Base-by-base conservation (phyloP, 352 stramenopile genomes). In the Saprolegnia diclina region DNA sequence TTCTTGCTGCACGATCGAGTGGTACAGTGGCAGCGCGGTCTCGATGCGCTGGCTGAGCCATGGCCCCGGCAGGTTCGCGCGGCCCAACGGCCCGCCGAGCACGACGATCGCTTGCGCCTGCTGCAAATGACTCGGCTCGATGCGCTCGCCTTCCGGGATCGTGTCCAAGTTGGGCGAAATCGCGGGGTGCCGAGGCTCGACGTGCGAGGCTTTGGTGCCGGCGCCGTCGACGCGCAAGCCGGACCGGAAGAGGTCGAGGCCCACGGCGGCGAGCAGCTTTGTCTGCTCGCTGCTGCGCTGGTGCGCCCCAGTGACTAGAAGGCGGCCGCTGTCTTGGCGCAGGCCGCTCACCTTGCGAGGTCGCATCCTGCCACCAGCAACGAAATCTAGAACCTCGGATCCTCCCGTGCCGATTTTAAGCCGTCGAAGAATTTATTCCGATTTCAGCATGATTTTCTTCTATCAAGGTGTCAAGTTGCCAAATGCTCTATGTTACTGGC, bases 201-300 rank as follows among this genome's bases (percentile, higher is more conserved):
- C 69, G 4, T 68, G 72, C 21, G 68, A 72, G 29, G 81, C 73
- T n/a, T 75, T 74, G 18, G 62, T 67, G 35, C 52, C 52, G 56
- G 81, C 50, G 48, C 76, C 77, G 46, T 88, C 76, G 54, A 87
- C 77, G 57, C 76, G 72, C 44, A 90, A 72, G 0, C 82, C 78
- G 22, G 83, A 68, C 44, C 82, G 79, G 62, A 90, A 89, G 64
- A 90, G 81, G 24, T 88, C 78, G 38, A 79, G 76, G 0, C 82
- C 82, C 1, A 80, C 82, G n/a, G 75, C 73, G 0, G 82, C 82
- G 21, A 90, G 71, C 26, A 85, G 74, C 61, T 73, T 71, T 22
- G 62, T 59, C 42, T 75, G 62, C 21, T 14, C 62, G 9, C 16
- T 40, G 24, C 35, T n/a, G 10, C 62, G 62, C 44, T 57, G 45